These are phyloP conservation scores for Nakazawaea anatomiae DNA, from an alignment of 805 yeast species.

Conservation along the genomic window DNA sequence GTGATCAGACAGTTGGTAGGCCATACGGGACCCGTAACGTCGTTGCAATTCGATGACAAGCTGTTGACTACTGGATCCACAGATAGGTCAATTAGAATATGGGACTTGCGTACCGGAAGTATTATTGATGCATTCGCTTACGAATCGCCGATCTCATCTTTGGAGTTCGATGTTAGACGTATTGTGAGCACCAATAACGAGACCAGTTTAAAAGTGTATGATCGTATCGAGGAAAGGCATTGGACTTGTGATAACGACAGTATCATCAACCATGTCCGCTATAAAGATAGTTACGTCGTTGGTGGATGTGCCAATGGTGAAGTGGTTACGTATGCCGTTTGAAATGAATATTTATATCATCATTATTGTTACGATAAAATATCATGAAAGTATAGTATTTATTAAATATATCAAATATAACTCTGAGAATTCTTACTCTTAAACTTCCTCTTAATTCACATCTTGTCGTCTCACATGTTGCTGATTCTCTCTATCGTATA, in stretches of 20 bases:
- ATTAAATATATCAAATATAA: too few species aligned
- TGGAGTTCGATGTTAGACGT: conserved; percentile 54
- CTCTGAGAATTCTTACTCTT: too few species aligned
- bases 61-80: conserved; percentile 57
- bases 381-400: too few species aligned
- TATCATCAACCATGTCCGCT: conserved; percentile 36
- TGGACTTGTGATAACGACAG: conserved; percentile 45
- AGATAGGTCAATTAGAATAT: conserved; percentile 59
- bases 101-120: conserved; percentile 71
- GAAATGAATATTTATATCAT: neutral
- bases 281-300: conserved; percentile 58
- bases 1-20: conserved; percentile 57
- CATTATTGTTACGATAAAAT: too few species aligned
- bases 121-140: conserved; percentile 57
- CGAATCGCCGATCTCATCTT: conserved; percentile 45
- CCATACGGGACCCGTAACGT: conserved; percentile 64
- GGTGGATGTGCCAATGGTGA: conserved; percentile 60
- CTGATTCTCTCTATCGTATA: too few species aligned
- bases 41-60: conserved; percentile 63
- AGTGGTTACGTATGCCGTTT: conserved; percentile 59
- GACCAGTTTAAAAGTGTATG: conserved; percentile 48
- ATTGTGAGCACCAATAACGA: conserved; percentile 51
- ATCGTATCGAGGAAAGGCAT: conserved; percentile 47
- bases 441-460: too few species aligned
- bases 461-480: too few species aligned